Base-by-base conservation (phyloP, 768 basidiomycete species). In the Lactarius sp. region DNA sequence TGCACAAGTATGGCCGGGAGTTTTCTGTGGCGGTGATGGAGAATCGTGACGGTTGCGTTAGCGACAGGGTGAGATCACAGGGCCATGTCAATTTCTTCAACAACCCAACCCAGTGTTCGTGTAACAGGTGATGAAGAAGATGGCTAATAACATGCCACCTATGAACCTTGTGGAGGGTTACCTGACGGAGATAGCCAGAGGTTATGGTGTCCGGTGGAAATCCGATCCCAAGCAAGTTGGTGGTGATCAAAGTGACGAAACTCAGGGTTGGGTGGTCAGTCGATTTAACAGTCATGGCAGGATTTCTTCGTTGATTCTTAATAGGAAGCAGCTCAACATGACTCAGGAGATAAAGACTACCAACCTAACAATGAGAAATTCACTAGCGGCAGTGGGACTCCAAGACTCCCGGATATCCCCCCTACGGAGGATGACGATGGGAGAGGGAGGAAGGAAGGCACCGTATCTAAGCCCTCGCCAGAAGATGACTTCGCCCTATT, bases 1-100 rank as follows among this genome's bases (percentile, higher is more conserved):
- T 95, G 89, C 91, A 94, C 73, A 97, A 97, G 76, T 97, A 87
- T 72, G 94, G 96, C 18, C 85, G 96, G 22, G 92, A 94, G 52
- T 98, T 92, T 73, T 85, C 94, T 16, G 68, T 86, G 18, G 82
- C 83, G n/a, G 86, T 90, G 2, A 90, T 94, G 81, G 91, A 94
- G 73, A 94, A 96, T 73, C 83, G 80, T 50, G 85, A 89, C 68
- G 78, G 79, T 16, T 85, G 87, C 74, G 95, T 99, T 50, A 90
- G 85, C 67, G 85, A 88, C 54, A 85, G 97, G 64, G 92, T 93
- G 75, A 75, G 86, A 46, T 67, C 42, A 34, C 46, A 13, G 52
- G 22, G 3, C 52, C 16, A 31, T 27, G 14, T 22, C 31, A n/a
- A 14, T 62, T 49, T 27, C 39, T 50, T 49, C 13, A 10, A 22